Conservation (phyloP, 2,329 filamentous ascomycete species). For the Cercospora sojina region DNA sequence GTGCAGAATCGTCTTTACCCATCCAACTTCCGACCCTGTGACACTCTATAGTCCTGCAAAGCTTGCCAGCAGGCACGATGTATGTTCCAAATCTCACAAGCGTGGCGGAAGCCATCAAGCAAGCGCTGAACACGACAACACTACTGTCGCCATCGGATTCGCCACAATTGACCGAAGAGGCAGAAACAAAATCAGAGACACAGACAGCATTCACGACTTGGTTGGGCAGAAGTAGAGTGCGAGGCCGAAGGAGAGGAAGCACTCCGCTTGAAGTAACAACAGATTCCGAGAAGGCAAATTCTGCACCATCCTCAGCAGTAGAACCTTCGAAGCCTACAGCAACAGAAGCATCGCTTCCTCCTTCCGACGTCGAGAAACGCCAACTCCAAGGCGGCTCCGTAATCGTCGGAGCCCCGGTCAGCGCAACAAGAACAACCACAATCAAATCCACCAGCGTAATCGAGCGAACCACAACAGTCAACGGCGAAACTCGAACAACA, state of each 20-base stretch:
- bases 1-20: not conserved
- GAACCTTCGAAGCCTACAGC: not conserved
- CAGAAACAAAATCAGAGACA: not conserved
- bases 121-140: constrained; percentile 6
- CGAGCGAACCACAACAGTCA: not conserved
- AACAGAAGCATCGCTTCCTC: not conserved
- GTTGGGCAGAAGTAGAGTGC: not conserved
- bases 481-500: not conserved
- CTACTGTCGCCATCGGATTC: not conserved
- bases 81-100: constrained; percentile 25
- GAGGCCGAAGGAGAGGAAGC: not conserved
- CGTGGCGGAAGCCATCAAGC: constrained; percentile 16
- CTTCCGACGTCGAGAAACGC: constrained; percentile 1
- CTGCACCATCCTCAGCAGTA: no score
- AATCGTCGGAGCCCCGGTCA: not conserved
- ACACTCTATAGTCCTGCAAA: not conserved
- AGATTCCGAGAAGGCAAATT: not conserved
- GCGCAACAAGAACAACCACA: constrained; percentile 1
- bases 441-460: constrained; percentile 10
- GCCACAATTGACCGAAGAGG: constrained; percentile 15
- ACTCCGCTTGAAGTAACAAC: not conserved
- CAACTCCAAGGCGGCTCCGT: not conserved
- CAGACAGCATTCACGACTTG: not conserved
- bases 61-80: constrained; percentile 16
- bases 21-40: not conserved